These are phyloP conservation scores for Conringia planisiliqua DNA, from an alignment of 345 rosid genomes.

Conservation along the genomic window DNA sequence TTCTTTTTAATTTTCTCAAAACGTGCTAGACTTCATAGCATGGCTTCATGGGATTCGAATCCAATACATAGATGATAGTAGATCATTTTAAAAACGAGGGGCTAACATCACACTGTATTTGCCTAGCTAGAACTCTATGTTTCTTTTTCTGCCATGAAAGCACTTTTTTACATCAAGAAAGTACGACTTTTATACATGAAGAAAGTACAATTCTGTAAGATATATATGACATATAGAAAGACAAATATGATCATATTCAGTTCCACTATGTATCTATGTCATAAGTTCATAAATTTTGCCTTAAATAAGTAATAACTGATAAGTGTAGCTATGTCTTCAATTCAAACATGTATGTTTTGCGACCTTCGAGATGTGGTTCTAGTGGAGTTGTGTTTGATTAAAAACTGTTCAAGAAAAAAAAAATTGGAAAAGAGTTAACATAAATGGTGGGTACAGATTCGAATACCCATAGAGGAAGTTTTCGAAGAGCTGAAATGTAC, in stretches of 20 bases:
- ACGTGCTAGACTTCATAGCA: background rate
- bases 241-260: background rate
- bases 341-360: background rate
- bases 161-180: background rate
- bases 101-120: background rate
- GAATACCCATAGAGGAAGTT: conserved; percentile 82
- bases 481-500: conserved; percentile 60
- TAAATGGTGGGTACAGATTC: conserved; percentile 6
- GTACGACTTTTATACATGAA: background rate
- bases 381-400: background rate
- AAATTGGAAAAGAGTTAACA: background rate
- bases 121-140: background rate
- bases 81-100: background rate
- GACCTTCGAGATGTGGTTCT: background rate
- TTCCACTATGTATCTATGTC: background rate
- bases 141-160: background rate
- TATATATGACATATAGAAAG: background rate
- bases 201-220: background rate
- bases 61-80: background rate
- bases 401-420: too few species aligned
- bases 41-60: background rate
- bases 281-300: too few species aligned
- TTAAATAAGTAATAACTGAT: background rate
- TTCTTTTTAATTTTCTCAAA: background rate
- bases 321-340: background rate